A percentile compares a stretch with the other conserved stretches of the same genome.
Evolutionary conservation across 148 eudicot species (phyloP).

Genomic region (Rhododendron griersonianum): DNA sequence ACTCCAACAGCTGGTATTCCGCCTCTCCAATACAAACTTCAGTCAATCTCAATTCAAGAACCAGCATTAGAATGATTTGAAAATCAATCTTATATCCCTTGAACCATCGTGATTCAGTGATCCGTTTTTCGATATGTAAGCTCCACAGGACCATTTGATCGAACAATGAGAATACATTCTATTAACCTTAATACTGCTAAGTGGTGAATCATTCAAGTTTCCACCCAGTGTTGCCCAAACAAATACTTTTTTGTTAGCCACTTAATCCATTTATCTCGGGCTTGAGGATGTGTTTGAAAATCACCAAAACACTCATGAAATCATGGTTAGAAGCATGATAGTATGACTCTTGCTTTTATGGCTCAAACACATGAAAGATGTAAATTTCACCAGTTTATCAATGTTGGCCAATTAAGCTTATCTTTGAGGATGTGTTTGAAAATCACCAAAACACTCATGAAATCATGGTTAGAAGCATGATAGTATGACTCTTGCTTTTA

Average conservation of each 20-base stretch:
- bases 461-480: background rate
- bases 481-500: background rate
- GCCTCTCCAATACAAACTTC: background rate
- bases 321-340: background rate
- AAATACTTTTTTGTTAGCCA: background rate
- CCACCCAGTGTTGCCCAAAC: background rate
- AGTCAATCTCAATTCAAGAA: background rate
- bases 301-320: background rate
- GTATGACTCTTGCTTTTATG: background rate
- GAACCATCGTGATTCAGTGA: background rate
- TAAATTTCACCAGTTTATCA: background rate
- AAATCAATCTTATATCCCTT: background rate
- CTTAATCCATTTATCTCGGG: background rate
- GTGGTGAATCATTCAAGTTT: background rate
- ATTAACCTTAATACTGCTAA: background rate
- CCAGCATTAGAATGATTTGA: background rate
- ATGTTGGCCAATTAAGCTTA: background rate
- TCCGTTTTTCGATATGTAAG: background rate
- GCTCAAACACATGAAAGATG: background rate
- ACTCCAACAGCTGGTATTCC: background rate
- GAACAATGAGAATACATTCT: background rate
- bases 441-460: background rate
- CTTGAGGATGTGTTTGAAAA: background rate
- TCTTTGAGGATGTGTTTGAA: background rate
- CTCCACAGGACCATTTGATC: background rate